Conservation (phyloP, 176 grass and related monocot species). For the Chloris gayana region DNA sequence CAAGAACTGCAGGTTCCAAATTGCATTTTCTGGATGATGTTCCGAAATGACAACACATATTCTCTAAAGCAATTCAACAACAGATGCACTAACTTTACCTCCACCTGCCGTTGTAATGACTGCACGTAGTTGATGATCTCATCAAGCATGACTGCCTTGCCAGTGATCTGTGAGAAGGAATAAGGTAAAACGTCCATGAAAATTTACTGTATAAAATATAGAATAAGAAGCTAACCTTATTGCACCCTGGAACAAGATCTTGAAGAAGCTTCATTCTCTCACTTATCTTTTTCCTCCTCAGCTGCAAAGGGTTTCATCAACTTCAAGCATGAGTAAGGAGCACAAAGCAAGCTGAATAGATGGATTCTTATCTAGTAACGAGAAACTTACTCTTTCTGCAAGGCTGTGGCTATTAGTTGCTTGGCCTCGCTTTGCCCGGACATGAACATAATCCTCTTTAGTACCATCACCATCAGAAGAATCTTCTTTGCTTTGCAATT, state of each 20-base stretch:
- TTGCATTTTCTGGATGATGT: constrained; percentile 28
- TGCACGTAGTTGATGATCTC: constrained; percentile 99
- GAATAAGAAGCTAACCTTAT: constrained; percentile 53
- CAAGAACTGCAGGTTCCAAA: constrained; percentile 69
- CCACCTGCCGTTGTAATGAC: constrained; percentile 94
- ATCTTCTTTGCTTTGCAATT: constrained; percentile 56
- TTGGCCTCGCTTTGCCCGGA: constrained; percentile 91
- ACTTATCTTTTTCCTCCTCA: constrained; percentile 98
- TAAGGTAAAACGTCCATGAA: neutral
- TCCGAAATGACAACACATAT: neutral
- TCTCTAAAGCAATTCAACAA: constrained; percentile 11
- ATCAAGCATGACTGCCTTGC: constrained; percentile 98
- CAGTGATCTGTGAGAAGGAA: constrained; percentile 69
- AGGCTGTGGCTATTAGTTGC: constrained; percentile 99
- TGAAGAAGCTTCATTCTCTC: constrained; percentile 99
- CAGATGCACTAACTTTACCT: constrained; percentile 49
- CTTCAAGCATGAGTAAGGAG: constrained; percentile 40
- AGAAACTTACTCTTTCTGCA: constrained; percentile 85
- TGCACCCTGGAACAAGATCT: constrained; percentile 98
- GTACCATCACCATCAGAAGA: constrained; percentile 58
- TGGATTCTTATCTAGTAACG: constrained; percentile 4
- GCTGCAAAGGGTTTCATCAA: constrained; percentile 54
- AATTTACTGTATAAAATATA: constrained; percentile 23
- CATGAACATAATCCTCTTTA: constrained; percentile 90
- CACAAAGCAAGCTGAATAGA: constrained; percentile 34